Conservation (phyloP, 192 early-diverging fungal genomes). For the Piromyces sp. region DNA sequence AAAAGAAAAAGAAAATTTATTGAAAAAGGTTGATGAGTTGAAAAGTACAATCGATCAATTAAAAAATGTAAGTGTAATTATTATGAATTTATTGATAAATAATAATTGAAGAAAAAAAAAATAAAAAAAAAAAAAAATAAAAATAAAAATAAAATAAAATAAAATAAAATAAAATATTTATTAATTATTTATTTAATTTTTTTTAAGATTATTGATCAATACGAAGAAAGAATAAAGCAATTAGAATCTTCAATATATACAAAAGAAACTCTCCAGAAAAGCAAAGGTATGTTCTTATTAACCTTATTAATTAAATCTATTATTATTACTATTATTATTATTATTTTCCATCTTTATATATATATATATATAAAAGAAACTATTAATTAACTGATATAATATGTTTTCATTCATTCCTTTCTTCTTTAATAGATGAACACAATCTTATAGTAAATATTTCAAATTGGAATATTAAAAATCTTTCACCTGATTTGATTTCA, state of each 20-base stretch:
- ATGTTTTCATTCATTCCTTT: no score
- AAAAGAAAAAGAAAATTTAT: neutral
- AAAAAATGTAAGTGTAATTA: neutral
- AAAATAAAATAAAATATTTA: no score
- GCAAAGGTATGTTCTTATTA: neutral
- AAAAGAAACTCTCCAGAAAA: neutral
- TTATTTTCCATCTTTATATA: no score
- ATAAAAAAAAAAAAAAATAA: no score
- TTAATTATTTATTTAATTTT: no score
- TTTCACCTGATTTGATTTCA: neutral
- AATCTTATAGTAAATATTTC: neutral
- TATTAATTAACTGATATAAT: no score
- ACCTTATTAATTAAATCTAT: no score
- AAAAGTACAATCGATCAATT: neutral
- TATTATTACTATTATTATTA: no score
- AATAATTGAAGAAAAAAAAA: no score
- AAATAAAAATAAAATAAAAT: no score
- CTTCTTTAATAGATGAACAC: neutral
- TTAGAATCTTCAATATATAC: neutral
- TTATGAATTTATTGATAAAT: no score
- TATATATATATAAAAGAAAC: no score
- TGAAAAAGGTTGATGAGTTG: neutral
- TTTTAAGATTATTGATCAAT: neutral
- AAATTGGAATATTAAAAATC: neutral
- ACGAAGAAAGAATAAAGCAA: neutral